Evolutionary conservation across 2,329 filamentous ascomycete genomes (phyloP), one percentile per base, ranked within the genome.

Genomic region (Fusarium heterosporum): DNA sequence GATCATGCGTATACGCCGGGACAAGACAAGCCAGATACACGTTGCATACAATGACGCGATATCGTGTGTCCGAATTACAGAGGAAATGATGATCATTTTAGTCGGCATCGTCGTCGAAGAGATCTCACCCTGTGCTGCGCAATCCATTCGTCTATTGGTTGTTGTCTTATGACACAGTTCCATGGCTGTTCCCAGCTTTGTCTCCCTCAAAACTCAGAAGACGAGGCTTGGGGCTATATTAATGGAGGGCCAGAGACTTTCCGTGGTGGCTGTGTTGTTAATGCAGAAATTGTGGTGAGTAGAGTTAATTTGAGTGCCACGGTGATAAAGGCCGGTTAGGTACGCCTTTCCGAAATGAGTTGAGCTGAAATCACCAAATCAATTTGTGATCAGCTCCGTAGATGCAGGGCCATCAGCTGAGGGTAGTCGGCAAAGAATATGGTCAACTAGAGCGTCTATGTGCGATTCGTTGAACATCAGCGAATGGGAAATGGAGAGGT

Each of bases 141-240:
- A 22, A 22, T 22, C 4, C 22, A 22, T 22, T 22, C 22, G 58
- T 43, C 19, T 22, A 22, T 60, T 42, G 17, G 45, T 60, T 42
- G 17, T 39, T 17, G 12, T 22, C 22, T 22, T 22, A 22, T 22
- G 22, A 6, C 22, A 22, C 22, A 22, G 22, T 22, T 22, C 22
- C 22, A 22, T 22, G 22, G 22, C 22, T 22, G 22, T 22, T 22
- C 6, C n/a, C 39, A 17, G 28, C 32, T 12, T 60, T 51, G 17
- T 29, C 43, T 11, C 53, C 43, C 39, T 60, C 53, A 19, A 34
- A 60, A 19, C 43, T n/a, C 38, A 39, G 22, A 50, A 25, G 32
- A 43, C 22, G 12, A 43, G 43, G 6, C 43, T 51, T n/a, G 39
- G 50, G n/a, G 28, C n/a, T 43, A 8, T 28, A 34, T 53, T 34